Evolutionary conservation across 1,284 basidiomycete species (phyloP), one percentile per base, ranked within the genome.

Genomic region (Mycena sp.): DNA sequence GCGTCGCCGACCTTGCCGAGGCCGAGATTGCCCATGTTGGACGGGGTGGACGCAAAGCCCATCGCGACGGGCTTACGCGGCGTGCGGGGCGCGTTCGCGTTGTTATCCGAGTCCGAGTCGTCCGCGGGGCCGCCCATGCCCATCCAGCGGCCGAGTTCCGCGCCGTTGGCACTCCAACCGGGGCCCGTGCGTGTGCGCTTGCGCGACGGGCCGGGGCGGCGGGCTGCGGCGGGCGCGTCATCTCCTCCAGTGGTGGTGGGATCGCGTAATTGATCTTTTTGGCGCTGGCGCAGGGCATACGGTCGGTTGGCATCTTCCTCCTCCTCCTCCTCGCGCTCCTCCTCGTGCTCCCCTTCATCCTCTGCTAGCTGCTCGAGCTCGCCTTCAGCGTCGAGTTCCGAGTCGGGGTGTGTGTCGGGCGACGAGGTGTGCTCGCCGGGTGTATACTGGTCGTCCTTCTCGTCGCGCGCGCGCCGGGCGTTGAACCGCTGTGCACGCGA

Each of bases 1-100:
- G 92, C 83, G 70, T 91, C 92, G 2, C 88, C 88, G 40, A 96
- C 86, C 74, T 93, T 95, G 53, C 92, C 94, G 23, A 21, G 94
- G 79, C 69, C 65, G 86, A 84, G 16, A 29, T 58, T 67, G n/a
- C 62, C 65, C 65, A 67, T 64, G 62, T 94, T 93, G 5, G 88
- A 92, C 6, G 91, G 91, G 1, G 88, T 91, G 10, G 91, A 90
- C 44, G 85, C 87, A 54, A 87, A 67, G 10, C 65, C 65, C 65
- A 67, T 64, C 28, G 65, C 87, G 65, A 87, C 86, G 0, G 83
- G 81, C 71, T 91, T 92, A 48, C 86, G 79, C 4, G 90, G 89
- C 0, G 88, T 88, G 56, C 88, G 80, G 0, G 86, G 84, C 14
- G 32, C 62, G 38, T 63, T 59, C 23, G 61, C 65, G 23, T 83